Conservation (phyloP, 306 rosid species). For the Fagus sylvatica region DNA sequence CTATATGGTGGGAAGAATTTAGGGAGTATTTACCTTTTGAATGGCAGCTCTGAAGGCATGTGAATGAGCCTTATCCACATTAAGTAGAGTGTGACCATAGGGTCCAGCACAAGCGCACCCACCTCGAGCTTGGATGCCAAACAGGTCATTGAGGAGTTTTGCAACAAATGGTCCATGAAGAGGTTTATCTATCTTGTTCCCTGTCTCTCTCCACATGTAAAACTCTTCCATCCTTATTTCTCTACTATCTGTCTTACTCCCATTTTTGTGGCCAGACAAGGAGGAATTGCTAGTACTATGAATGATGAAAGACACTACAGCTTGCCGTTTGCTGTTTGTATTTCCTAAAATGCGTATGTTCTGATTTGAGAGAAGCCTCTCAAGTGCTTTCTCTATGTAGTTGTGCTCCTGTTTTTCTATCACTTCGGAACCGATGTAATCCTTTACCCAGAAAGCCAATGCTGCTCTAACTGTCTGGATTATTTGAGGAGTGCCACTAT, state of each 20-base stretch:
- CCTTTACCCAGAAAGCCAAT: slow-evolving; percentile 85
- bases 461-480: slow-evolving; percentile 76
- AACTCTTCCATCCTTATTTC: slow-evolving; percentile 21
- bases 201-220: slow-evolving; percentile 59
- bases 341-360: slow-evolving; percentile 64
- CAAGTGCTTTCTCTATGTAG: slow-evolving; percentile 48
- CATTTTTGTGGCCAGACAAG: neutral
- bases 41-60: slow-evolving; percentile 63
- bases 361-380: slow-evolving; percentile 53
- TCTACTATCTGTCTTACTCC: neutral
- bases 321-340: slow-evolving; percentile 53
- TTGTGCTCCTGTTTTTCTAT: slow-evolving; percentile 59
- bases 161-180: slow-evolving; percentile 82
- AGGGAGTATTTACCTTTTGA: slow-evolving; percentile 40
- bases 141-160: slow-evolving; percentile 65
- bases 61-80: slow-evolving; percentile 46
- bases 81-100: slow-evolving; percentile 69
- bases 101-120: slow-evolving; percentile 93
- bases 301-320: slow-evolving; percentile 66
- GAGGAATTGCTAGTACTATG: slow-evolving; percentile 48
- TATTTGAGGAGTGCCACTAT: slow-evolving; percentile 84
- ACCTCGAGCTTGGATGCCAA: slow-evolving; percentile 84
- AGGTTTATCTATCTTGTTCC: slow-evolving; percentile 55
- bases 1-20: neutral
- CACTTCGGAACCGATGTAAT: slow-evolving; percentile 53